These are phyloP conservation scores for Xerocomus minutiporus DNA, from an alignment of 1,284 basidiomycete genomes.

Conservation along the genomic window DNA sequence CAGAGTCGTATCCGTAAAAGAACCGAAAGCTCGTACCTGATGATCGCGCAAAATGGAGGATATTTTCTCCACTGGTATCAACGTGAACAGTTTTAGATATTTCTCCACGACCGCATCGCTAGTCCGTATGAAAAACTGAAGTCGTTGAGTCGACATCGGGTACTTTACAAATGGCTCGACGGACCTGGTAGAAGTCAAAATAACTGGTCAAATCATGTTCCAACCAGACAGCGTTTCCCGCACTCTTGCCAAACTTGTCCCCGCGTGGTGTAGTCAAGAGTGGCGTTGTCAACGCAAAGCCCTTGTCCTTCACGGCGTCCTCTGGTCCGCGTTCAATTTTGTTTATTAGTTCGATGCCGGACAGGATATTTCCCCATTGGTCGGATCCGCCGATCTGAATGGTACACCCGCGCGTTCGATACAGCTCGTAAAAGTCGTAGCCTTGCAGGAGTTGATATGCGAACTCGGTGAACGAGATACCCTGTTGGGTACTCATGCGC, in stretches of 20 bases:
- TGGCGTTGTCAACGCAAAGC: conserved; percentile 89
- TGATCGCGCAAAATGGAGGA: conserved; percentile 58
- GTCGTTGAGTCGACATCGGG: neutral
- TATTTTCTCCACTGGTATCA: conserved; percentile 64
- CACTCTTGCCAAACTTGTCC: conserved; percentile 96
- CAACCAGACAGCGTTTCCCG: conserved; percentile 94
- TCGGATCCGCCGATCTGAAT: conserved; percentile 96
- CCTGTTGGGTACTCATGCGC: conserved; percentile 72
- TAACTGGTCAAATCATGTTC: conserved; percentile 72
- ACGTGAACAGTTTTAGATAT: conserved; percentile 82
- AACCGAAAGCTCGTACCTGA: conserved; percentile 33
- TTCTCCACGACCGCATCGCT: conserved; percentile 79
- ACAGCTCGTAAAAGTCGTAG: conserved; percentile 86
- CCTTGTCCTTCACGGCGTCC: conserved; percentile 38
- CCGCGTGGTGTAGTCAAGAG: conserved; percentile 87
- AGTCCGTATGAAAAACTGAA: conserved; percentile 84
- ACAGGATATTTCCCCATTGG: conserved; percentile 98
- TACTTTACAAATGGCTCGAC: conserved; percentile 13
- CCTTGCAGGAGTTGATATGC: conserved; percentile 97
- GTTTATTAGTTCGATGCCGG: conserved; percentile 85
- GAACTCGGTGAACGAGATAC: conserved; percentile 97
- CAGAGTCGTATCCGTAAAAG: conserved; percentile 1
- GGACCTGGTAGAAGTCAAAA: conserved; percentile 89
- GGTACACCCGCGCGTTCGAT: conserved; percentile 66
- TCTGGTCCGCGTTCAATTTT: conserved; percentile 16